Percentiles rank a stretch among this genome's conserved stretches.
Conservation (phyloP, 2,329 filamentous ascomycete genomes). For the Alternaria metachromatica region DNA sequence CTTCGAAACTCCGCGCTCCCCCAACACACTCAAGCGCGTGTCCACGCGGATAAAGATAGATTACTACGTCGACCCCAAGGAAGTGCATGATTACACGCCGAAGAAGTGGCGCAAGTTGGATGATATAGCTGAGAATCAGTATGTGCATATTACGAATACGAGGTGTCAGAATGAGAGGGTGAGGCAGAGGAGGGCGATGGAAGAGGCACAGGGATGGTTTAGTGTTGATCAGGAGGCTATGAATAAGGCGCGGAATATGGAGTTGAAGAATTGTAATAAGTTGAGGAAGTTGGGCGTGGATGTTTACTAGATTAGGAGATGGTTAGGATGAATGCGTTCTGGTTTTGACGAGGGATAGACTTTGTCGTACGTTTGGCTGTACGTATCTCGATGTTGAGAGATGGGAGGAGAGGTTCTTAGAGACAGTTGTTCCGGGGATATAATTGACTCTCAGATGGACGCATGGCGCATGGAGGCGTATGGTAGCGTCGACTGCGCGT, state of each 20-base stretch:
- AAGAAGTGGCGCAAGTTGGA: slow-evolving; percentile 79
- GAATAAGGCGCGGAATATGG: slow-evolving; percentile 69
- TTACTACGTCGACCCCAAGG: slow-evolving; percentile 84
- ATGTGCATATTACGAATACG: slow-evolving; percentile 69
- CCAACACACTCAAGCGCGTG: slow-evolving; percentile 75
- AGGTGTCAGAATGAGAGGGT: slow-evolving; percentile 78
- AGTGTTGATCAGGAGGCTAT: slow-evolving; percentile 81
- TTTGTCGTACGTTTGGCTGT: not conserved
- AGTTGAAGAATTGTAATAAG: slow-evolving; percentile 65
- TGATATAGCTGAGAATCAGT: slow-evolving; percentile 74
- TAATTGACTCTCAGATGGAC: slow-evolving; percentile 2
- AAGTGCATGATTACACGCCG: slow-evolving; percentile 73
- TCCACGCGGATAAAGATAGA: slow-evolving; percentile 75
- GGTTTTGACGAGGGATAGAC: not conserved
- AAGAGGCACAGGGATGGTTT: slow-evolving; percentile 88
- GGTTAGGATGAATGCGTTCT: not conserved
- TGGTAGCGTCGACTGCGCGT: not conserved
- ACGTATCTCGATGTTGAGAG: not conserved
- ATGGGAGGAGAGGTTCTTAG: not conserved
- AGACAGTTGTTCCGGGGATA: not conserved
- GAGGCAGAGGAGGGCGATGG: slow-evolving; percentile 69
- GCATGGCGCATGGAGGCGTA: slow-evolving; percentile 11
- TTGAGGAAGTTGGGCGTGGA: slow-evolving; percentile 56
- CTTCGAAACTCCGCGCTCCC: slow-evolving; percentile 74
- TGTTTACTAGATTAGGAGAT: slow-evolving; percentile 2